Evolutionary conservation across 2,329 filamentous ascomycete genomes (phyloP).

Genomic region (Sporothrix euskadiensis): DNA sequence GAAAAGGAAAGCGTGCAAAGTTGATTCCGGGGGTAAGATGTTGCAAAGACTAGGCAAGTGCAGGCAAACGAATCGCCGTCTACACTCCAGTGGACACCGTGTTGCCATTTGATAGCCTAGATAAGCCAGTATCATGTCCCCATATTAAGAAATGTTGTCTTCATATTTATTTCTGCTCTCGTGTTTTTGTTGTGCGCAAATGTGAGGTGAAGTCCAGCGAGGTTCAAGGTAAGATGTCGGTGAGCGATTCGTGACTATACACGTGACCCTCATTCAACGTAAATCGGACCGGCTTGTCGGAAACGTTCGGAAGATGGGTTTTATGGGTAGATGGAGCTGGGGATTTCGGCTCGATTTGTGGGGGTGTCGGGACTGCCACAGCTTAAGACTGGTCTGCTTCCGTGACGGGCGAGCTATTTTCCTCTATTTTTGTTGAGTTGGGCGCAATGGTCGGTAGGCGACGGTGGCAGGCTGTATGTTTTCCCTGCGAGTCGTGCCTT

Average conservation of each 20-base stretch:
- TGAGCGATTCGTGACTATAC: neutral
- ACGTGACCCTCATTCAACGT: neutral
- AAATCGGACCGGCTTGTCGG: constrained; percentile 2
- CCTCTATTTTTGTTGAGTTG: constrained; percentile 1
- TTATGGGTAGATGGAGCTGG: neutral
- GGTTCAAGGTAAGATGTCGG: neutral
- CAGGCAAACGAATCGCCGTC: neutral
- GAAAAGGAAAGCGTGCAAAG: neutral
- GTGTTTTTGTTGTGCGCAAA: neutral
- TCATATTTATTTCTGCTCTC: too few species aligned
- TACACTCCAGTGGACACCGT: neutral
- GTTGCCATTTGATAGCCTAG: constrained; percentile 8
- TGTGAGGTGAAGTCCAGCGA: neutral
- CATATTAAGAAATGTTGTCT: neutral
- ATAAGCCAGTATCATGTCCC: neutral
- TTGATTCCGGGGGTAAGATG: neutral
- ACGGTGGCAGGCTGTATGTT: constrained; percentile 8
- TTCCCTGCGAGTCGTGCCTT: constrained; percentile 8
- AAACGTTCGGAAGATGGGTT: neutral
- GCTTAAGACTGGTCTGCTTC: neutral
- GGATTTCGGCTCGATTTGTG: constrained; percentile 15
- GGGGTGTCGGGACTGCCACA: constrained; percentile 11
- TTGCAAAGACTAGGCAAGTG: neutral
- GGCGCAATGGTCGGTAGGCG: neutral
- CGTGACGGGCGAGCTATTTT: constrained; percentile 7